Evolutionary conservation across 2,329 filamentous ascomycete species (phyloP).

Genomic region (Thyridium curvatum): DNA sequence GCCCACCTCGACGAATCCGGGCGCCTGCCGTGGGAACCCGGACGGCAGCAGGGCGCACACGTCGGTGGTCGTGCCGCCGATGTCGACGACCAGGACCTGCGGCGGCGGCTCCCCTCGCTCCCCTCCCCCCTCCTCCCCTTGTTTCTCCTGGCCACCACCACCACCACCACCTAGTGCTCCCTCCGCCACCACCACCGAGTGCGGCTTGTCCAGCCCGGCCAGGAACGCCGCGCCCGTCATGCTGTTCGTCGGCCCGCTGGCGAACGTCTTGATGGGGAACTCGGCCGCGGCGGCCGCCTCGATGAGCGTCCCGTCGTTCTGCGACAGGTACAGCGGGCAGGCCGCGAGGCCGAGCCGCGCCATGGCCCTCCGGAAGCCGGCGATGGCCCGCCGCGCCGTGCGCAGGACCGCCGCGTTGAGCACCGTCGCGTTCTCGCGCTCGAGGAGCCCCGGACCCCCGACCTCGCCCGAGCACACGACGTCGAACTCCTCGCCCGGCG

Average conservation of each 20-base stretch:
- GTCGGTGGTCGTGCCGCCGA: constrained; percentile 57
- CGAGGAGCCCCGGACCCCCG: constrained; percentile 34
- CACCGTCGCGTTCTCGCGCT: constrained; percentile 47
- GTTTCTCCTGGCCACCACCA: not conserved
- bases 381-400: constrained; percentile 38
- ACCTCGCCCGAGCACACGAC: constrained; percentile 37
- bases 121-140: no score
- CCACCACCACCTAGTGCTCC: no score
- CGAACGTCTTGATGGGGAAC: constrained; percentile 46
- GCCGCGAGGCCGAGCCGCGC: constrained; percentile 25
- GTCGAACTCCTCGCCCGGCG: constrained; percentile 22
- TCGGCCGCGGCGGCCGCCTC: constrained; percentile 38
- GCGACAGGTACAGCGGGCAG: constrained; percentile 41
- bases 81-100: constrained; percentile 45
- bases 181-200: constrained; percentile 1
- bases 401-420: constrained; percentile 45
- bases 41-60: constrained; percentile 50
- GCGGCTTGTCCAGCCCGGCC: constrained; percentile 31
- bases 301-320: constrained; percentile 48
- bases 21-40: constrained; percentile 54
- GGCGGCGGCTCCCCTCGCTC: constrained; percentile 9
- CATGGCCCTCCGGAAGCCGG: constrained; percentile 40
- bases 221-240: constrained; percentile 48
- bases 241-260: constrained; percentile 47
- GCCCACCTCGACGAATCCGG: constrained; percentile 50